Conservation (phyloP, 2,329 filamentous ascomycete species). For the Apiospora phragmitis region DNA sequence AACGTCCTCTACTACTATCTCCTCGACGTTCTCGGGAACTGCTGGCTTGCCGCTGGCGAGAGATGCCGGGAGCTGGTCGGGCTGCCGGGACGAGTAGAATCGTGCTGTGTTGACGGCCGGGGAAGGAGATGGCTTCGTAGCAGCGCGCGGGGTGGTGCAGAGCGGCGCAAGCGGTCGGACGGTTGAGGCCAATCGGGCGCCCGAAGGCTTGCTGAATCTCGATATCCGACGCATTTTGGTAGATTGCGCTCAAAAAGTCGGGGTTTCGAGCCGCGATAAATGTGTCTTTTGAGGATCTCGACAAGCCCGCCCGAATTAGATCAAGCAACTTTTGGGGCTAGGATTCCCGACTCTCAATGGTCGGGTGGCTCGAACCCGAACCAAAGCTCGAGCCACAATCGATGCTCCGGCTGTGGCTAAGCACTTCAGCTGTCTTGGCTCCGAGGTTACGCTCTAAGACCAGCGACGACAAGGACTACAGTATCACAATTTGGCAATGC, state of each 20-base stretch:
- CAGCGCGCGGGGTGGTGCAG: slow-evolving; percentile 26
- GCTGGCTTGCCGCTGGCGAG: not conserved
- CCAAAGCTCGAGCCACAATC: slow-evolving; percentile 12
- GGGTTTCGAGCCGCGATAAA: not conserved
- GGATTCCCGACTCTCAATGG: not conserved
- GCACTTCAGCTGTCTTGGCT: not conserved
- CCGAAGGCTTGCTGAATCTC: slow-evolving; percentile 26
- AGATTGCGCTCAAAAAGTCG: slow-evolving; percentile 5
- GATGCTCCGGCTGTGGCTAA: not conserved
- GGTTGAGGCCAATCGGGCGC: slow-evolving; percentile 20
- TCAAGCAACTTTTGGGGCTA: slow-evolving; percentile 11
- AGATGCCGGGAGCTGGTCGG: slow-evolving; percentile 9
- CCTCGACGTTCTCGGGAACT: not conserved
- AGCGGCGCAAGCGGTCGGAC: slow-evolving; percentile 23
- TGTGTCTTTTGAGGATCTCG: not conserved
- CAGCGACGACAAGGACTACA: not conserved
- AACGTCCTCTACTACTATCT: not conserved
- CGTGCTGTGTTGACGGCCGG: slow-evolving; percentile 16
- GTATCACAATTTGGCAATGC: not conserved
- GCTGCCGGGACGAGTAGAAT: slow-evolving; percentile 24
- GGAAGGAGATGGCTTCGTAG: slow-evolving; percentile 9
- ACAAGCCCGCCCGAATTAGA: not conserved
- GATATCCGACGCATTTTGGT: slow-evolving; percentile 32
- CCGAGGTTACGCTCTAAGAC: not conserved
- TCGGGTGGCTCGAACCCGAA: not conserved